A percentile compares a stretch with the other conserved stretches of the same genome.
phyloP scores from a whole-genome alignment of 805 yeast genomes.

The Debaryomyces hansenii region DNA sequence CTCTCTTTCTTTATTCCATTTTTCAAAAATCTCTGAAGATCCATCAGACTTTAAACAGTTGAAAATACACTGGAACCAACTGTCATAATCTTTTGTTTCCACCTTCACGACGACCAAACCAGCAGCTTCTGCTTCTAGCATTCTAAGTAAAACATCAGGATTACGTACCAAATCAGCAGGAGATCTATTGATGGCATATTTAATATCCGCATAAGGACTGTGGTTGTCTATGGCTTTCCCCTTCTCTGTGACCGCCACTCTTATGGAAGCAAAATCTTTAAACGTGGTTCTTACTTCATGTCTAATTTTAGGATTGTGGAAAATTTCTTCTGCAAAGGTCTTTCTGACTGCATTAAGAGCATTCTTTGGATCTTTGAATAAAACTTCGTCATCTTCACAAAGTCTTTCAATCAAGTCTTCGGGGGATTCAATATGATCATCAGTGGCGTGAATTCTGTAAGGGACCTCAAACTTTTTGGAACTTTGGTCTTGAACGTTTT shows the following conservation, averaged over 20 bases:
- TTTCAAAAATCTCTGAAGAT: slow-evolving; percentile 67
- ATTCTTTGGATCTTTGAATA: slow-evolving; percentile 56
- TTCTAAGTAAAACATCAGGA: slow-evolving; percentile 83
- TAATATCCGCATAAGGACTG: slow-evolving; percentile 84
- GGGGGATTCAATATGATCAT: slow-evolving; percentile 65
- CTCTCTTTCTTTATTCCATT: slow-evolving; percentile 81
- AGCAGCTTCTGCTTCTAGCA: slow-evolving; percentile 85
- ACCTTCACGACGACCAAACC: slow-evolving; percentile 72
- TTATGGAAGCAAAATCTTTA: slow-evolving; percentile 63
- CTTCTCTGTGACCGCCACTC: slow-evolving; percentile 79
- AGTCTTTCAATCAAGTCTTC: slow-evolving; percentile 52
- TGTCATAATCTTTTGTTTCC: slow-evolving; percentile 44
- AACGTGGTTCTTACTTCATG: slow-evolving; percentile 64
- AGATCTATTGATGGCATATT: slow-evolving; percentile 82
- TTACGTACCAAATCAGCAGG: slow-evolving; percentile 68
- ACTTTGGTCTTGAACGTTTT: slow-evolving; percentile 66
- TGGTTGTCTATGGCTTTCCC: slow-evolving; percentile 67
- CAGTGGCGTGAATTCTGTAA: slow-evolving; percentile 66
- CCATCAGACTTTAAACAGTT: slow-evolving; percentile 70
- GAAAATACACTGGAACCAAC: slow-evolving; percentile 43
- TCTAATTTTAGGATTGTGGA: slow-evolving; percentile 78
- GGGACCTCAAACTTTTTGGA: slow-evolving; percentile 45
- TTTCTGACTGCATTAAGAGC: slow-evolving; percentile 75
- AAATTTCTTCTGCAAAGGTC: slow-evolving; percentile 75
- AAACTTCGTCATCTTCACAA: slow-evolving; percentile 46